These are phyloP conservation scores for Penicillium janthinellum DNA, from an alignment of 2,329 filamentous ascomycete genomes.

Conservation along the genomic window DNA sequence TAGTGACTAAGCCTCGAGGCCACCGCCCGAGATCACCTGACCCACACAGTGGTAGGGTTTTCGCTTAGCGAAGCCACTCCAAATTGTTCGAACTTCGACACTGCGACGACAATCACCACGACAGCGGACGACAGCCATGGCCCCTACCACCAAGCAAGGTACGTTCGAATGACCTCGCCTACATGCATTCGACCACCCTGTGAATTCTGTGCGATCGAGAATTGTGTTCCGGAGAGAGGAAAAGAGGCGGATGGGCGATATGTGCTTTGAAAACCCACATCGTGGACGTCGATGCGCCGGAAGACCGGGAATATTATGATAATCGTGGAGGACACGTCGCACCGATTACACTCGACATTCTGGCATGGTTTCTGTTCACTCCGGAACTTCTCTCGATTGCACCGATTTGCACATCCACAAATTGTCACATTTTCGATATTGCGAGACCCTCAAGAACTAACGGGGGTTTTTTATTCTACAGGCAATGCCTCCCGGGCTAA, in stretches of 20 bases:
- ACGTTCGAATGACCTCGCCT: slow-evolving; percentile 27
- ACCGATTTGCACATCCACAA: slow-evolving; percentile 16
- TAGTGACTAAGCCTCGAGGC: neutral
- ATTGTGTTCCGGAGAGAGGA: slow-evolving; percentile 15
- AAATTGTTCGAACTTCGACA: slow-evolving; percentile 45
- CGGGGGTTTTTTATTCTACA: slow-evolving; percentile 26
- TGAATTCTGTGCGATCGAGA: slow-evolving; percentile 26
- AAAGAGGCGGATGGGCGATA: slow-evolving; percentile 9
- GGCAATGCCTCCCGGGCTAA: slow-evolving; percentile 70
- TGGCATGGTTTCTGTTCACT: neutral
- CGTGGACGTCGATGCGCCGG: slow-evolving; percentile 5
- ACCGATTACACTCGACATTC: neutral
- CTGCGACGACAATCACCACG: slow-evolving; percentile 49
- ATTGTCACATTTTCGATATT: slow-evolving; percentile 17
- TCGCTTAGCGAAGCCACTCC: slow-evolving; percentile 44
- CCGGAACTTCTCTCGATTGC: slow-evolving; percentile 2
- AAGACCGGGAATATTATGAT: slow-evolving; percentile 5
- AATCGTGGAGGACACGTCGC: neutral
- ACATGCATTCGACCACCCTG: slow-evolving; percentile 46
- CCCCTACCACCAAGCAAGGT: slow-evolving; percentile 54
- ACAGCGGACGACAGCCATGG: slow-evolving; percentile 52
- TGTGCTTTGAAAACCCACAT: slow-evolving; percentile 12
- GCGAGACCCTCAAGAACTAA: slow-evolving; percentile 29
- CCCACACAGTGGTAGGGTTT: slow-evolving; percentile 45
- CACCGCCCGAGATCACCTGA: slow-evolving; percentile 36